Evolutionary conservation across 768 basidiomycete genomes (phyloP).

Genomic region (Kwoniella mangroviensis): DNA sequence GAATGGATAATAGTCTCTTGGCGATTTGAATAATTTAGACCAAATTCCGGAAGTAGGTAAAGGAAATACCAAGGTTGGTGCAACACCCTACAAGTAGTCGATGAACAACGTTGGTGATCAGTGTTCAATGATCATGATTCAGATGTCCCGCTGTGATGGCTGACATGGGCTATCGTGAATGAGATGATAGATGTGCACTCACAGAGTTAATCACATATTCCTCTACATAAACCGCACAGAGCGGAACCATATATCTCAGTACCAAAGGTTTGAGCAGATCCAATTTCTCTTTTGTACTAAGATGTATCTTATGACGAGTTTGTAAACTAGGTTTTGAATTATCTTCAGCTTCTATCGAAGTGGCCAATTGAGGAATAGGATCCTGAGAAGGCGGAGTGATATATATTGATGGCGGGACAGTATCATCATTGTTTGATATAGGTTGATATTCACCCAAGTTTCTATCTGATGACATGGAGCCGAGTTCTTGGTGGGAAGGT

Average conservation of each 20-base stretch:
- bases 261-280: constrained; percentile 77
- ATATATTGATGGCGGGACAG: constrained; percentile 22
- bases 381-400: constrained; percentile 21
- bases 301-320: constrained; percentile 48
- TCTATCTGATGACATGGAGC: not conserved
- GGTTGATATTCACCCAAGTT: constrained; percentile 30
- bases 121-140: no score
- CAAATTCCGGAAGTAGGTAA: constrained; percentile 72
- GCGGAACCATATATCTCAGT: constrained; percentile 84
- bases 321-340: constrained; percentile 2
- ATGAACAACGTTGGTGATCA: not conserved
- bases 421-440: constrained; percentile 54
- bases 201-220: constrained; percentile 62
- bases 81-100: constrained; percentile 67
- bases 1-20: constrained; percentile 91
- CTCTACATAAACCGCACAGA: constrained; percentile 70
- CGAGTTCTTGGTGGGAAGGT: constrained; percentile 66
- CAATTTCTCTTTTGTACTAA: constrained; percentile 74
- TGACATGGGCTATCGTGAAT: not conserved
- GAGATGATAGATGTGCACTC: constrained; percentile 42
- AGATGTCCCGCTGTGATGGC: no score
- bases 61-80: constrained; percentile 87
- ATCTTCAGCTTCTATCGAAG: not conserved
- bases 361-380: not conserved
- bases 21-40: constrained; percentile 75